Evolutionary conservation across 1,284 basidiomycete species (phyloP), one percentile per base, ranked within the genome.

Genomic region (Entoloma clypeatum): DNA sequence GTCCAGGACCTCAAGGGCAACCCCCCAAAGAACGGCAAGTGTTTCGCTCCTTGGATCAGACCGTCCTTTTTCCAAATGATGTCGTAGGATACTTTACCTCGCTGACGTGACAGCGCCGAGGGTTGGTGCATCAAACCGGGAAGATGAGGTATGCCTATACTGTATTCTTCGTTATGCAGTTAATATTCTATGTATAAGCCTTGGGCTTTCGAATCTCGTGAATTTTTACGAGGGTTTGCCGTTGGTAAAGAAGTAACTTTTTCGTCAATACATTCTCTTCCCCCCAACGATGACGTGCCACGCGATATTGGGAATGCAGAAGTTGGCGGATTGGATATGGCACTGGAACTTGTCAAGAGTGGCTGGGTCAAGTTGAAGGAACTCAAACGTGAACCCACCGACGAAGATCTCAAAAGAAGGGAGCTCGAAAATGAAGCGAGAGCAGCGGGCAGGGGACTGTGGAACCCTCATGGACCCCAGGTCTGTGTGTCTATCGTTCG

Each of bases 311-410:
- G 89, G 9, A 74, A 67, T 36, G 87, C 78, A 13, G 82, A 87
- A 46, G 74, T 86, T 42, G 74, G 65, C 31, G 83, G 81, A 4
- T 56, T 75, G 30, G 92, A 96, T 57, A 64, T 97, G 19, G 77
- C 86, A 4, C 75, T 76, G 10, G 85, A 94, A 59, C 68, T 96
- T 18, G 74, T 98, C 31, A 79, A 77, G 53, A 79, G 77, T 44
- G 95, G 95, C 17, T 97, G 92, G 92, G 92, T 82, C 16, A 94
- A 89, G 64, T 71, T 94, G 37, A 92, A 96, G 63, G 95, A 98
- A 51, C 71, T 77, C 36, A 88, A 88, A 56, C 72, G 82, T 40
- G 86, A 85, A 41, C 71, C 75, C 13, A 81, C 79, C 1, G 90
- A 91, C 31, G 91, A 90, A 39, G 92, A 92, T 60, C 65, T 72